These are phyloP conservation scores for Ophiobolus disseminans DNA, from an alignment of 2,329 filamentous ascomycete genomes.

Conservation along the genomic window DNA sequence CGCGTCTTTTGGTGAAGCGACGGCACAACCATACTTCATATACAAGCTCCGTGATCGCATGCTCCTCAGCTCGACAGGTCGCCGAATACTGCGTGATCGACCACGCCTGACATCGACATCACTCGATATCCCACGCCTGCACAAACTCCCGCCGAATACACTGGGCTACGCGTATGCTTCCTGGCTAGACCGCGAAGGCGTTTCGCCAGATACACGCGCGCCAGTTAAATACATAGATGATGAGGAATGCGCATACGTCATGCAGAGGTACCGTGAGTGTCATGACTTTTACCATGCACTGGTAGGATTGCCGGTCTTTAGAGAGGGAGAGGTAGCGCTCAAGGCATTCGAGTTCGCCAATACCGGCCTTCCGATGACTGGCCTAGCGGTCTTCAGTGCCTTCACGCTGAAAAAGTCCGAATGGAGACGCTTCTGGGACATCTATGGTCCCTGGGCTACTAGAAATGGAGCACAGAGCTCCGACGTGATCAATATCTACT, in stretches of 20 bases:
- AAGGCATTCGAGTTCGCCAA: slow-evolving; percentile 98
- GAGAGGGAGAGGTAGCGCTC: slow-evolving; percentile 96
- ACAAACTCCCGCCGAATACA: slow-evolving; percentile 72
- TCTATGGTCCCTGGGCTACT: slow-evolving; percentile 90
- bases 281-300: slow-evolving; percentile 98
- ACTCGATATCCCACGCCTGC: slow-evolving; percentile 72
- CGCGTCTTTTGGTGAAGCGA: slow-evolving; percentile 91
- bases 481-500: slow-evolving; percentile 94
- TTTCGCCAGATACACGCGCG: slow-evolving; percentile 87
- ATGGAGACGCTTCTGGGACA: slow-evolving; percentile 70
- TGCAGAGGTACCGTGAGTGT: slow-evolving; percentile 96
- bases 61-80: slow-evolving; percentile 82
- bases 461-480: slow-evolving; percentile 77
- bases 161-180: slow-evolving; percentile 83
- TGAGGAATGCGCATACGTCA: slow-evolving; percentile 95
- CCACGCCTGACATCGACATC: slow-evolving; percentile 83
- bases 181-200: slow-evolving; percentile 94
- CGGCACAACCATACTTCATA: slow-evolving; percentile 94
- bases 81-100: slow-evolving; percentile 87
- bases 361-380: slow-evolving; percentile 93
- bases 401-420: slow-evolving; percentile 69
- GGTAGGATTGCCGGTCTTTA: slow-evolving; percentile 85
- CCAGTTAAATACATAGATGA: slow-evolving; percentile 90
- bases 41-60: slow-evolving; percentile 89
- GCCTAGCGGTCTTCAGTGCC: slow-evolving; percentile 78